phyloP scores from a whole-genome alignment of 2,329 filamentous ascomycete genomes.

The Neocatenulostroma microsporum region DNA sequence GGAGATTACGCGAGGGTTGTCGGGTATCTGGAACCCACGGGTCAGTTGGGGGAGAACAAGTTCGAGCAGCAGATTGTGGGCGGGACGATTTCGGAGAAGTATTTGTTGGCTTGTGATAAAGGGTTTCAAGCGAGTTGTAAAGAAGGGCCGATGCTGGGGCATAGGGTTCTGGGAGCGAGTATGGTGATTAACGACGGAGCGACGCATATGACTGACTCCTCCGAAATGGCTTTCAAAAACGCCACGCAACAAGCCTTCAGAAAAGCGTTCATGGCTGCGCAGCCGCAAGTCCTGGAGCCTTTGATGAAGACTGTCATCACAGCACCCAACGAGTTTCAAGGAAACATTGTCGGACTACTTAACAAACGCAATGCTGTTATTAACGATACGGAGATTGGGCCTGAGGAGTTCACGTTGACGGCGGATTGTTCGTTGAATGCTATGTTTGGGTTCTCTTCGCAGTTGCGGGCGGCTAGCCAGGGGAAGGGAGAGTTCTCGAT shows the following conservation, averaged over 20 bases:
- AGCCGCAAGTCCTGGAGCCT: constrained; percentile 82
- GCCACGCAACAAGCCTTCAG: constrained; percentile 95
- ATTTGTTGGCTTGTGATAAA: constrained; percentile 87
- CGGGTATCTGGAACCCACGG: constrained; percentile 83
- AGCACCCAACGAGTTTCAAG: constrained; percentile 94
- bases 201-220: constrained; percentile 96
- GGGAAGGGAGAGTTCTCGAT: constrained; percentile 98
- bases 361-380: constrained; percentile 97
- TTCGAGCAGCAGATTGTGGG: constrained; percentile 86
- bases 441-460: constrained; percentile 96
- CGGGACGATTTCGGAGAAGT: constrained; percentile 92
- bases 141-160: constrained; percentile 84
- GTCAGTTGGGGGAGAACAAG: constrained; percentile 61
- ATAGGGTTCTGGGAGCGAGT: constrained; percentile 78
- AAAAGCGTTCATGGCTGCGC: constrained; percentile 76
- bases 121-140: constrained; percentile 77
- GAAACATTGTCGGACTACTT: constrained; percentile 84
- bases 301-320: constrained; percentile 98
- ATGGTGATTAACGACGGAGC: constrained; percentile 97
- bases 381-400: constrained; percentile 86
- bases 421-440: constrained; percentile 90
- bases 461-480: constrained; percentile 86
- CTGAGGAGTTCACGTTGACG: constrained; percentile 86
- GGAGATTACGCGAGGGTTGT: constrained; percentile 92
- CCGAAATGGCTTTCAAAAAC: constrained; percentile 89